These are phyloP conservation scores for Paraconiothyrium sp. DNA, from an alignment of 2,329 filamentous ascomycete species.

Conservation along the genomic window DNA sequence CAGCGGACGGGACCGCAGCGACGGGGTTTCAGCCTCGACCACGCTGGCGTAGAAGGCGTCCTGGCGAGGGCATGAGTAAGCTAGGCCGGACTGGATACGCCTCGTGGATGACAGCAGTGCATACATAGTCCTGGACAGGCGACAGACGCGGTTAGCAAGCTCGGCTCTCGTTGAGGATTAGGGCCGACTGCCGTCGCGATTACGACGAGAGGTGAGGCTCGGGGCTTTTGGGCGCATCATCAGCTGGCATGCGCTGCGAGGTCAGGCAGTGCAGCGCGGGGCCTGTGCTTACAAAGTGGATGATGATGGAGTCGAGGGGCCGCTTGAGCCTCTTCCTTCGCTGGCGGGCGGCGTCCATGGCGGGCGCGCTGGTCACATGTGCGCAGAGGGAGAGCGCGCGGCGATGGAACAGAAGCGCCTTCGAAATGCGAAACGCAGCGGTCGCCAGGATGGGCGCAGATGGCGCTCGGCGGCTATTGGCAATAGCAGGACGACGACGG, in stretches of 20 bases:
- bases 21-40: constrained; percentile 81
- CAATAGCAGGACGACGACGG: constrained; percentile 6
- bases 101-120: constrained; percentile 22
- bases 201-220: constrained; percentile 26
- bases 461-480: constrained; percentile 5
- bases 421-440: constrained; percentile 11
- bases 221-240: constrained; percentile 23
- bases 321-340: constrained; percentile 35
- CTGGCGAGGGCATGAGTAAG: constrained; percentile 63
- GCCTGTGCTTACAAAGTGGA: constrained; percentile 76
- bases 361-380: too few relatives aligned
- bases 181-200: constrained; percentile 15
- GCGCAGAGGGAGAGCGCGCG: too few relatives aligned
- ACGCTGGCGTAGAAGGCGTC: constrained; percentile 96
- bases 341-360: constrained; percentile 10
- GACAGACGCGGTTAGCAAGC: constrained; percentile 37
- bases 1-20: constrained; percentile 75
- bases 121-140: constrained; percentile 45
- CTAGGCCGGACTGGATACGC: constrained; percentile 22
- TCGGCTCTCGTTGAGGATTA: constrained; percentile 5
- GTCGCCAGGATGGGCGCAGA: constrained; percentile 1
- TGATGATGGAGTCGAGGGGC: constrained; percentile 66
- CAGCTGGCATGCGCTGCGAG: constrained; percentile 8
- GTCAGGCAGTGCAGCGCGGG: constrained; percentile 31
- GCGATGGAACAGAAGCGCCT: constrained; percentile 5